phyloP scores from a whole-genome alignment of 2,329 filamentous ascomycete species.

The Exophiala xenobiotica region DNA sequence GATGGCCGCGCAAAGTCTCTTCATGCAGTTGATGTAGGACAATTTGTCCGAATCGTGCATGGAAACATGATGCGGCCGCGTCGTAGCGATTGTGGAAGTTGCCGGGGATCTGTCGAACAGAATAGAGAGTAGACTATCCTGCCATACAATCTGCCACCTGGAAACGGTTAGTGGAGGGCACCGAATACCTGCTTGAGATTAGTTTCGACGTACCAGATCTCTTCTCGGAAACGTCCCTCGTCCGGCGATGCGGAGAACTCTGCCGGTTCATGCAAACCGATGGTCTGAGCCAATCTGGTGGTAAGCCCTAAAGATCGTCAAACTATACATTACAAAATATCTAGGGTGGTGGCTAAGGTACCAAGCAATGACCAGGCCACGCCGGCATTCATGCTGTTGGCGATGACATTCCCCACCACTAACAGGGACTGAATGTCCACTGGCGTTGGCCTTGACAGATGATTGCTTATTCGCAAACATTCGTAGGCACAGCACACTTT shows the following conservation, averaged over 20 bases:
- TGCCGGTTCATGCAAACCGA: conserved; percentile 33
- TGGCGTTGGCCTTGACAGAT: conserved; percentile 59
- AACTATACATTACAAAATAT: conserved; percentile 30
- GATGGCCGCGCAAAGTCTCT: neutral
- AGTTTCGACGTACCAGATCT: conserved; percentile 57
- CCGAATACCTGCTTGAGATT: conserved; percentile 48
- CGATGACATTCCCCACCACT: conserved; percentile 60
- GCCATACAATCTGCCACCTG: conserved; percentile 38
- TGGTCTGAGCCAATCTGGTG: conserved; percentile 36
- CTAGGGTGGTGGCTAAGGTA: conserved; percentile 29
- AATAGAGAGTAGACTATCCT: conserved; percentile 38
- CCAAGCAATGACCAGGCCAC: conserved; percentile 60
- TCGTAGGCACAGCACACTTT: conserved; percentile 63
- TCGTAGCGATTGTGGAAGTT: conserved; percentile 27
- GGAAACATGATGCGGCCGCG: neutral
- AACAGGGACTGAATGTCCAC: conserved; percentile 62
- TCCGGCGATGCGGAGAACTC: neutral
- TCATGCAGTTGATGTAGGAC: neutral
- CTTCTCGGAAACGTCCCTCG: conserved; percentile 57
- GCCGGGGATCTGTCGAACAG: conserved; percentile 38
- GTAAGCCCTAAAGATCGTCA: conserved; percentile 33
- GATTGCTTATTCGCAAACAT: conserved; percentile 62
- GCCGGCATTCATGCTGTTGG: conserved; percentile 63
- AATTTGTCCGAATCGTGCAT: neutral
- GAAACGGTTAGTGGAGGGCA: conserved; percentile 37